These are phyloP conservation scores for Heterobasidion annosum DNA, from an alignment of 1,284 basidiomycete species.

Conservation along the genomic window DNA sequence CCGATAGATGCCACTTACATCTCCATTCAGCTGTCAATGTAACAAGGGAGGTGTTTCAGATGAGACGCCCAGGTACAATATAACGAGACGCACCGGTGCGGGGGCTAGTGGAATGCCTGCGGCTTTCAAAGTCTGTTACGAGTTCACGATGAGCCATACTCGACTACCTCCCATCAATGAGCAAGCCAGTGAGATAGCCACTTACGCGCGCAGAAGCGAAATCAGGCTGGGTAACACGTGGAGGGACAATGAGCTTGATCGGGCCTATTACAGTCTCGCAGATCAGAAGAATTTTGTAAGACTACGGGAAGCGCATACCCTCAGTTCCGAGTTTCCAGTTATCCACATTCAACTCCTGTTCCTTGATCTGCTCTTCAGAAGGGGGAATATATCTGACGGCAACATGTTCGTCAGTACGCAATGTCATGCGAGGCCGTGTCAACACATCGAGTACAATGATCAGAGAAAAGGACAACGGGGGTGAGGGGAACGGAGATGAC, in stretches of 20 bases:
- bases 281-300: neutral
- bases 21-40: neutral
- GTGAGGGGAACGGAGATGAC: neutral
- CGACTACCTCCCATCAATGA: no score
- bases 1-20: neutral
- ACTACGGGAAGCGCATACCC: neutral
- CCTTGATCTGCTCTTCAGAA: neutral
- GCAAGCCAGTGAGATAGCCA: no score
- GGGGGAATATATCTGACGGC: neutral
- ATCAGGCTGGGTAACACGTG: neutral
- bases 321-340: neutral
- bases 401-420: neutral
- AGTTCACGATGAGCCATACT: no score
- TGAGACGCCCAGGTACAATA: no score
- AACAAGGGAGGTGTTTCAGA: no score
- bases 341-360: neutral
- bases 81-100: neutral
- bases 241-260: neutral
- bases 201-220: no score
- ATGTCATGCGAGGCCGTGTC: neutral
- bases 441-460: neutral
- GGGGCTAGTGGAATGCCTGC: neutral
- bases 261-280: neutral
- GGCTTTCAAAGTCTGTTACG: neutral
- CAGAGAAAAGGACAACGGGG: neutral